phyloP scores from a whole-genome alignment of 2,329 filamentous ascomycete genomes.

The Verticillium albo-atrum region DNA sequence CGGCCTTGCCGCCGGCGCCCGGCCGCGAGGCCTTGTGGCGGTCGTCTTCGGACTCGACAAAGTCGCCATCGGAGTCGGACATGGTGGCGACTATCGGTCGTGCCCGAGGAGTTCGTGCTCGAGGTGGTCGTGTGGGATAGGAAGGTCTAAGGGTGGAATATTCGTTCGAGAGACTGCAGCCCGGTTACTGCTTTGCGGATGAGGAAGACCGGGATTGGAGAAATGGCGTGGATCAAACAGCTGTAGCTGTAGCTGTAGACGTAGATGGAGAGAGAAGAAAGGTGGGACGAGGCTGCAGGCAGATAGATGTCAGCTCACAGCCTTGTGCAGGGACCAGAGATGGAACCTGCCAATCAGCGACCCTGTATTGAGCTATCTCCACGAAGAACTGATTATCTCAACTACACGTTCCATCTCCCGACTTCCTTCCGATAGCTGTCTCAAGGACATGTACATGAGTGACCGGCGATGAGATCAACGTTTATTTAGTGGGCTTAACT shows the following conservation, averaged over 20 bases:
- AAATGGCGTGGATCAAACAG: not conserved
- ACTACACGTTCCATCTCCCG: no score
- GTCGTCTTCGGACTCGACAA: slow-evolving; percentile 63
- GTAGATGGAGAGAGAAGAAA: no score
- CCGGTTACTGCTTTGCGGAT: not conserved
- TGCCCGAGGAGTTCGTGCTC: no score
- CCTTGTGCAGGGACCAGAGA: not conserved
- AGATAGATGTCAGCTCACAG: not conserved
- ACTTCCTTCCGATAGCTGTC: no score
- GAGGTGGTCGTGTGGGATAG: not conserved
- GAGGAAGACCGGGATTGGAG: not conserved
- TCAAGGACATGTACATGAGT: no score
- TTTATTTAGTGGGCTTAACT: no score
- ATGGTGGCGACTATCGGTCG: slow-evolving; percentile 32
- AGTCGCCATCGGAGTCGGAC: slow-evolving; percentile 72
- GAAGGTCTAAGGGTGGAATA: not conserved
- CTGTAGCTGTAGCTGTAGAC: not conserved
- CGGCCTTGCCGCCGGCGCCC: slow-evolving; percentile 19
- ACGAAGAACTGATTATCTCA: not conserved
- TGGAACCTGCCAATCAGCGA: not conserved
- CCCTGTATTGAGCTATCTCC: not conserved
- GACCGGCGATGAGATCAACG: no score
- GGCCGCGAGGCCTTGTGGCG: slow-evolving; percentile 42
- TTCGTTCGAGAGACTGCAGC: not conserved
- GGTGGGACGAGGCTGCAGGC: slow-evolving; percentile 1